Evolutionary conservation across 257 asterid species (phyloP), one percentile per base, ranked within the genome.

Genomic region (Solanum clarkiae): DNA sequence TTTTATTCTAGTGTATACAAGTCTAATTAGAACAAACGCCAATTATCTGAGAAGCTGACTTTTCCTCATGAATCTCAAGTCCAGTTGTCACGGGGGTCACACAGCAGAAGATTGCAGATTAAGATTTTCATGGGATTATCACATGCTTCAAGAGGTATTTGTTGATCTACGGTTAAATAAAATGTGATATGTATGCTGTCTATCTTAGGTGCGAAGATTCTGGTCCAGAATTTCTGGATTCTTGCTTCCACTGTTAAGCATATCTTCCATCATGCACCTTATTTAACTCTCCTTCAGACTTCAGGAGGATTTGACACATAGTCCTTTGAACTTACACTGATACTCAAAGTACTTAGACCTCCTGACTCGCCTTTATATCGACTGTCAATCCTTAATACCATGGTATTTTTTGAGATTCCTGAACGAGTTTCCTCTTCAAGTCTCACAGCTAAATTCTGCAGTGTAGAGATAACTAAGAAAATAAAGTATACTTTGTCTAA

Each of bases 261-360:
- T 10, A 36, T 69, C 77, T 69, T 36, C 51, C 26, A 36, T 36
- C 77, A 36, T 69, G 81, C 71, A 90, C 15, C 90, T 87, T 93
- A 70, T 75, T 89, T 60, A 51, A 87, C 18, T 84, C 83, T 63
- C 12, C 32, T 22, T 84, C 84, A 79, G 49, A 42, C 18, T 13
- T 81, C 84, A 77, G 63, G 20, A 59, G 55, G 20, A 54, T 32
- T 87, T 3, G 22, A 66, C 29, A 51, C 88, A 32, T n/a, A 69
- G 9, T 42, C 42, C 62, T 49, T 83, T 53, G 70, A 91, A 54
- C 53, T 20, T 7, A 70, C 40, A n/a, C n/a, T n/a, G 40, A 45
- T 74, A 29, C 85, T 86, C 17, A 51, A 6, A 22, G 63, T 85
- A 60, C n/a, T 84, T 83, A 56, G 54, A 54, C 57, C 44, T 75